Evolutionary conservation across 805 yeast species (phyloP).

Genomic region (Candida germanica): DNA sequence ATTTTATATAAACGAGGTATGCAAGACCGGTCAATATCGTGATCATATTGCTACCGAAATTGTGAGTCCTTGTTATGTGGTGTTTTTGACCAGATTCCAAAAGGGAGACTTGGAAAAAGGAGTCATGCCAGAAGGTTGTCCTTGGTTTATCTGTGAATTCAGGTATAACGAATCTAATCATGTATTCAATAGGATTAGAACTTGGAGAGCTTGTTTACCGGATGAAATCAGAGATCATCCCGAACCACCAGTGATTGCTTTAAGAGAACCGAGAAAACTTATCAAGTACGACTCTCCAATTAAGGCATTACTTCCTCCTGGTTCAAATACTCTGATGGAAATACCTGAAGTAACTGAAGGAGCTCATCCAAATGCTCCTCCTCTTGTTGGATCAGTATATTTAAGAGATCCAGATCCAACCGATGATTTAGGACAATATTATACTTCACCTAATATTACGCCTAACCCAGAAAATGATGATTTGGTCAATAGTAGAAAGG

Average conservation of each 20-base stretch:
- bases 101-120: constrained; percentile 83
- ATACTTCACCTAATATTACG: constrained; percentile 38
- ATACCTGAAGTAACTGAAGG: constrained; percentile 82
- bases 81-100: constrained; percentile 89
- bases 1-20: constrained; percentile 91
- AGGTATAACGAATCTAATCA: constrained; percentile 90
- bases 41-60: constrained; percentile 89
- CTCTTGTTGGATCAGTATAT: constrained; percentile 90
- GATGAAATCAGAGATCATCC: constrained; percentile 88
- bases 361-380: constrained; percentile 79
- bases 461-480: constrained; percentile 41
- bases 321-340: constrained; percentile 69
- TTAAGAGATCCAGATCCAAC: constrained; percentile 68
- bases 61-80: constrained; percentile 90
- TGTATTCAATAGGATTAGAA: constrained; percentile 88
- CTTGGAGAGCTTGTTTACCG: constrained; percentile 98
- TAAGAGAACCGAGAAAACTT: constrained; percentile 62
- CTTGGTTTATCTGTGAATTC: constrained; percentile 90
- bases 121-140: constrained; percentile 66
- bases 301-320: constrained; percentile 68
- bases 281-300: constrained; percentile 83
- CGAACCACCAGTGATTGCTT: constrained; percentile 71
- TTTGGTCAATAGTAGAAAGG: constrained; percentile 30
- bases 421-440: constrained; percentile 80
- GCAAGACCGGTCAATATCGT: constrained; percentile 94